Evolutionary conservation across 2,329 filamentous ascomycete genomes (phyloP).

Genomic region (Aspergillus latus): DNA sequence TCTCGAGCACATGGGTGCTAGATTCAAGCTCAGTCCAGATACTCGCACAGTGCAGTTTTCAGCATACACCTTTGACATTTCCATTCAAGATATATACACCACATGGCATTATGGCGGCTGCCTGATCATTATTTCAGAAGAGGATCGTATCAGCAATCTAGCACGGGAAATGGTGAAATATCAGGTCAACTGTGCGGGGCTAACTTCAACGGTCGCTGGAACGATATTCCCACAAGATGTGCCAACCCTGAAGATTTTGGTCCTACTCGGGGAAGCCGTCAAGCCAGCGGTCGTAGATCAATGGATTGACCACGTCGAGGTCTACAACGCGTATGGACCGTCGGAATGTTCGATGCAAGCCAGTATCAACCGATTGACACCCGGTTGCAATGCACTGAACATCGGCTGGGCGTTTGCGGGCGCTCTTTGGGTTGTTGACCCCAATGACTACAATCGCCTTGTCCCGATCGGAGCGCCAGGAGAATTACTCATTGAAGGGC

Average conservation of each 20-base stretch:
- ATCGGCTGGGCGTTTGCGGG: slow-evolving; percentile 16
- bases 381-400: slow-evolving; percentile 14
- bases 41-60: slow-evolving; percentile 42
- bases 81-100: slow-evolving; percentile 51
- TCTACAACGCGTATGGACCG: slow-evolving; percentile 34
- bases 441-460: slow-evolving; percentile 14
- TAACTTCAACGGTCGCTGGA: slow-evolving; percentile 17
- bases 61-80: slow-evolving; percentile 50
- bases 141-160: slow-evolving; percentile 47
- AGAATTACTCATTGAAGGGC: slow-evolving; percentile 18
- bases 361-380: slow-evolving; percentile 8
- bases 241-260: slow-evolving; percentile 14
- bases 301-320: slow-evolving; percentile 19
- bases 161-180: slow-evolving; percentile 31
- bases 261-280: slow-evolving; percentile 14
- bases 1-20: slow-evolving; percentile 9
- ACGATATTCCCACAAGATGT: slow-evolving; percentile 13
- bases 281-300: slow-evolving; percentile 10
- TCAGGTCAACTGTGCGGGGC: slow-evolving; percentile 44
- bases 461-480: slow-evolving; percentile 19
- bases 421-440: slow-evolving; percentile 16
- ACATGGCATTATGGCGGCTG: slow-evolving; percentile 55
- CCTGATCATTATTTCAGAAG: slow-evolving; percentile 53
- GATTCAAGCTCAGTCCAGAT: slow-evolving; percentile 28
- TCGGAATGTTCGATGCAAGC: slow-evolving; percentile 28